Conservation (phyloP, 805 yeast genomes). For the Candida piceae region DNA sequence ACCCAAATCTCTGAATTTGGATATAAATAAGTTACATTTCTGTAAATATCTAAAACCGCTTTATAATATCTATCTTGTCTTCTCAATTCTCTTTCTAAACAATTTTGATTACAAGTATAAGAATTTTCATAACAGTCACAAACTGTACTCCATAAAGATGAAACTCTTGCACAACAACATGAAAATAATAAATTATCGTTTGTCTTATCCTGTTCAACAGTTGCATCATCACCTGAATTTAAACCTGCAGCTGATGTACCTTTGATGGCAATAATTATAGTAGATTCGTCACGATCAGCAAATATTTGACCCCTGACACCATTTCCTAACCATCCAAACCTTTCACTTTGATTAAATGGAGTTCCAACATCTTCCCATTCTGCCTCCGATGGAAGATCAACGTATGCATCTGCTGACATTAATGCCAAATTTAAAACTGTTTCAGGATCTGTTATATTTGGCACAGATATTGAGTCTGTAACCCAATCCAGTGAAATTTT, state of each 20-base stretch:
- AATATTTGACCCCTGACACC: constrained; percentile 93
- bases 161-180: constrained; percentile 92
- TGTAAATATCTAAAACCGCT: constrained; percentile 71
- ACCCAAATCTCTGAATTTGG: constrained; percentile 79
- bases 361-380: constrained; percentile 71
- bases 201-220: constrained; percentile 71
- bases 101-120: constrained; percentile 82
- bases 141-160: constrained; percentile 89
- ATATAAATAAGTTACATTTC: constrained; percentile 61
- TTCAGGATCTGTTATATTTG: constrained; percentile 69
- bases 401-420: constrained; percentile 91
- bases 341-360: constrained; percentile 46
- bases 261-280: constrained; percentile 75
- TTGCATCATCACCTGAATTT: constrained; percentile 48
- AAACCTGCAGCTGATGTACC: constrained; percentile 87
- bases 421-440: constrained; percentile 73
- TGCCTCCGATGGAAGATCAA: constrained; percentile 64
- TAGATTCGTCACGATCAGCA: constrained; percentile 46
- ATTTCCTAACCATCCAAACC: constrained; percentile 81
- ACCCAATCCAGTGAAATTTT: constrained; percentile 60
- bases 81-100: constrained; percentile 72
- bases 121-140: constrained; percentile 87
- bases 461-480: constrained; percentile 49
- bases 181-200: constrained; percentile 89
- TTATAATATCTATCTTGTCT: constrained; percentile 77